Percentiles rank a stretch among this genome's conserved stretches.
Conservation (phyloP, 1,284 basidiomycete species). For the Chalciporus piperatoides region DNA sequence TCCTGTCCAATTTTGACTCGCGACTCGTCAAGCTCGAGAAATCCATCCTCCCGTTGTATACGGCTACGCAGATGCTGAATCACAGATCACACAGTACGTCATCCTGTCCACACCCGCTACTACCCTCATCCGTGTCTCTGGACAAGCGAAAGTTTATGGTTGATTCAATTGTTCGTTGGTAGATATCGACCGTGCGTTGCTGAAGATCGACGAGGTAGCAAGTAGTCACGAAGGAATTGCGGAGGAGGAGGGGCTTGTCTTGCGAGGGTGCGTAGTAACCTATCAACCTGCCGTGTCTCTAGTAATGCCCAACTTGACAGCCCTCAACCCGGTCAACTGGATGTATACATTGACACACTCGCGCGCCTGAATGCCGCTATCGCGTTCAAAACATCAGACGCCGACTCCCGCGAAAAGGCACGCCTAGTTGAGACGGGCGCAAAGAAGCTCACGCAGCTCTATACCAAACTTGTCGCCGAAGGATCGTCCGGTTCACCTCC, state of each 20-base stretch:
- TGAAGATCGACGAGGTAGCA: slow-evolving; percentile 73
- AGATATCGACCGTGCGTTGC: slow-evolving; percentile 76
- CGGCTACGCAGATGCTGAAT: slow-evolving; percentile 70
- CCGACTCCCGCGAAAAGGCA: slow-evolving; percentile 58
- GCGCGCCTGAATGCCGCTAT: slow-evolving; percentile 74
- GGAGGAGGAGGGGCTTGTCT: slow-evolving; percentile 70
- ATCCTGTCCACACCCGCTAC: neutral
- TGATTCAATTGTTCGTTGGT: neutral
- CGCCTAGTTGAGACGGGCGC: slow-evolving; percentile 74
- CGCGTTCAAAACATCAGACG: slow-evolving; percentile 65
- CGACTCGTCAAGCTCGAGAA: slow-evolving; percentile 76
- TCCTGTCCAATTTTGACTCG: slow-evolving; percentile 74
- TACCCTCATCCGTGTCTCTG: neutral
- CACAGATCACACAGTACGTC: slow-evolving; percentile 61
- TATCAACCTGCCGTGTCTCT: neutral
- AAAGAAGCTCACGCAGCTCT: slow-evolving; percentile 74
- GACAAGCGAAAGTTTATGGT: neutral
- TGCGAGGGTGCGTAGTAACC: slow-evolving; percentile 57
- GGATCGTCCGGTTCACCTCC: slow-evolving; percentile 68
- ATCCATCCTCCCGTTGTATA: slow-evolving; percentile 72
- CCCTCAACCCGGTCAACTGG: slow-evolving; percentile 64
- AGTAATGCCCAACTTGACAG: slow-evolving; percentile 33
- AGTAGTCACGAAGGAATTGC: slow-evolving; percentile 73
- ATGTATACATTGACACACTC: slow-evolving; percentile 63
- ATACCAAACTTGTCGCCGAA: slow-evolving; percentile 78